Evolutionary conservation across 2,329 filamentous ascomycete genomes (phyloP).

Genomic region (Blumeriella jaapii): DNA sequence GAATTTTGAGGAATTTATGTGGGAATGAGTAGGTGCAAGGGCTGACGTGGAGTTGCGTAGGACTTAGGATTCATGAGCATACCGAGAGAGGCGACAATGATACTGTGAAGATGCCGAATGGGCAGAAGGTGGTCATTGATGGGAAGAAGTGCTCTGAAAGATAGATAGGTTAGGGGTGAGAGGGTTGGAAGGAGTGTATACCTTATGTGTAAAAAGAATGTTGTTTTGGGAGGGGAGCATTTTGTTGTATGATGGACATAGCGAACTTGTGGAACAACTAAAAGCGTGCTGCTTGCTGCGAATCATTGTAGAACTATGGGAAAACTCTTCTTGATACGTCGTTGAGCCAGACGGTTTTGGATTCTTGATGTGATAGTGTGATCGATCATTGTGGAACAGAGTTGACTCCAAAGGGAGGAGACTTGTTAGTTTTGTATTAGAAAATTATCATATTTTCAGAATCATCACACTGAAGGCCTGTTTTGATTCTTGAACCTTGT

Average conservation of each 20-base stretch:
- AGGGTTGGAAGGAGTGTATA: neutral
- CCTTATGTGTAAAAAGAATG: constrained; percentile 2
- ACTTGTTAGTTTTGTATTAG: no score
- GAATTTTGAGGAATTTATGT: no score
- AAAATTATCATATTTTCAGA: no score
- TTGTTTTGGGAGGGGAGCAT: neutral
- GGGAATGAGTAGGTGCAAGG: neutral
- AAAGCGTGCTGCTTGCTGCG: neutral
- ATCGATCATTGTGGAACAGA: no score
- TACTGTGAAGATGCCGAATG: constrained; percentile 54
- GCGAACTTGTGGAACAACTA: neutral
- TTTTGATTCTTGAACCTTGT: no score
- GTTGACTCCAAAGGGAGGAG: no score
- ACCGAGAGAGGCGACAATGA: constrained; percentile 93
- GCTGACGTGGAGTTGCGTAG: constrained; percentile 34
- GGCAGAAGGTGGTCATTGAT: constrained; percentile 26
- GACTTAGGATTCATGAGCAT: constrained; percentile 77
- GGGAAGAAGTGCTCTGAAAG: constrained; percentile 24
- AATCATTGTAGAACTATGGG: no score
- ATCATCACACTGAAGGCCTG: no score
- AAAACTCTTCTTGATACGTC: no score
- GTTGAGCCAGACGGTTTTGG: no score
- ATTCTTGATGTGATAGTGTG: no score
- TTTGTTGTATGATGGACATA: neutral
- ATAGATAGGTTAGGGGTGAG: neutral